Conservation (phyloP, 371 early-diverging fungal genomes). For the Mucor indicus region DNA sequence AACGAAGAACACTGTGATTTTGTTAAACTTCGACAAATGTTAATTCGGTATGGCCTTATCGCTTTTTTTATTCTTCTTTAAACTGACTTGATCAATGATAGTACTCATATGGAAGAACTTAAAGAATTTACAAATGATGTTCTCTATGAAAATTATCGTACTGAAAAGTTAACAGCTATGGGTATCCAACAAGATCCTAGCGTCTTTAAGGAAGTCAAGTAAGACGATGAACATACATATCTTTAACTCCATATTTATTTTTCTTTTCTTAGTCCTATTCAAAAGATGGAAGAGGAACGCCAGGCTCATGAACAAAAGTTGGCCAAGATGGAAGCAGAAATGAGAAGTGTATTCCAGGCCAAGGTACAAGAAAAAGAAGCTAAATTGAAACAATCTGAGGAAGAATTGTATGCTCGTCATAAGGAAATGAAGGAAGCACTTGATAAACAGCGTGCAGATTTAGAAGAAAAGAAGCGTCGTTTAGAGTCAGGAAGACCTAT, state of each 20-base stretch:
- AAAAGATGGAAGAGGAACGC: slow-evolving; percentile 93
- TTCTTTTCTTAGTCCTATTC: slow-evolving; percentile 57
- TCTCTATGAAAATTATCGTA: slow-evolving; percentile 96
- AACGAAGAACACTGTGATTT: slow-evolving; percentile 92
- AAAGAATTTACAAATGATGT: slow-evolving; percentile 93
- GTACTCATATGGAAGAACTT: slow-evolving; percentile 90
- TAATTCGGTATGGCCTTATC: slow-evolving; percentile 55
- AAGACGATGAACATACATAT: not conserved
- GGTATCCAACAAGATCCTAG: slow-evolving; percentile 79
- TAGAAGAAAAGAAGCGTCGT: slow-evolving; percentile 92
- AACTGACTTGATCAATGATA: slow-evolving; percentile 3
- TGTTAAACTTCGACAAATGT: slow-evolving; percentile 90
- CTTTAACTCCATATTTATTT: not conserved
- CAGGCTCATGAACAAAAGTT: slow-evolving; percentile 91
- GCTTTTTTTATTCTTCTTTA: not conserved
- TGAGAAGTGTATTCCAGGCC: slow-evolving; percentile 96
- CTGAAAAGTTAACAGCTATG: slow-evolving; percentile 80
- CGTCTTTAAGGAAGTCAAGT: slow-evolving; percentile 81
- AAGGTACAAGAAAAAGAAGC: slow-evolving; percentile 98
- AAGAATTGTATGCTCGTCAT: slow-evolving; percentile 95
- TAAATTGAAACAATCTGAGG: slow-evolving; percentile 95
- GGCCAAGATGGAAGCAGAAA: slow-evolving; percentile 97
- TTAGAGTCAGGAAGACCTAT: slow-evolving; percentile 81
- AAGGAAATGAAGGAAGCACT: slow-evolving; percentile 96
- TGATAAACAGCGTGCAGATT: slow-evolving; percentile 88